phyloP scores from a whole-genome alignment of 805 yeast species.

The Yamadazyma tumulicola region DNA sequence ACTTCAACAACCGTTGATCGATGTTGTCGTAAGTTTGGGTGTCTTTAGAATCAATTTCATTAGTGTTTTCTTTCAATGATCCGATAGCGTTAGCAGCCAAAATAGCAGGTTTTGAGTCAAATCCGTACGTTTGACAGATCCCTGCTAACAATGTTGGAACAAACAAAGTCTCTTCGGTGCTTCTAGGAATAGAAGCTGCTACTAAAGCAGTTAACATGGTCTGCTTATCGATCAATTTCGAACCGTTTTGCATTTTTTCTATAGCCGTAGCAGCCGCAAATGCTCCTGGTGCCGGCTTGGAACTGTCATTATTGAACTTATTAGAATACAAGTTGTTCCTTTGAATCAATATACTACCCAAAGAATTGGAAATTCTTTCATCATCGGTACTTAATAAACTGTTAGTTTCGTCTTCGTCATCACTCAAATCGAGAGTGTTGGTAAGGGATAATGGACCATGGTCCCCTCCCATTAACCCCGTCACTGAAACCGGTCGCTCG shows the following conservation, averaged over 20 bases:
- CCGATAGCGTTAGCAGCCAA: constrained; percentile 71
- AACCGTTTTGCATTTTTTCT: constrained; percentile 48
- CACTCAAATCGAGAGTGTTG: constrained; percentile 43
- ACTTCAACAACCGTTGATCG: constrained; percentile 15
- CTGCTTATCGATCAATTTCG: constrained; percentile 26
- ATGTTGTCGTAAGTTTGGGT: constrained; percentile 5
- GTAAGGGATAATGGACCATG: constrained; percentile 28
- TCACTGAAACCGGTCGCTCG: constrained; percentile 63
- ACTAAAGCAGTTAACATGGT: constrained; percentile 44
- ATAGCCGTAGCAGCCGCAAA: constrained; percentile 60
- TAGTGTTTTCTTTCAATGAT: constrained; percentile 50
- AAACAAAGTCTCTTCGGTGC: constrained; percentile 74
- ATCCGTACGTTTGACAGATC: constrained; percentile 68
- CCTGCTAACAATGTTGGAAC: constrained; percentile 69
- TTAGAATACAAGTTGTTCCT: constrained; percentile 10
- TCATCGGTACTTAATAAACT: constrained; percentile 30
- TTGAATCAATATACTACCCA: constrained; percentile 11
- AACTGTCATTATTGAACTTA: constrained; percentile 33
- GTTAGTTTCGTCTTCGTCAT: constrained; percentile 36
- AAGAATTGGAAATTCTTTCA: constrained; percentile 13
- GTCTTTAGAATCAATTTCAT: constrained; percentile 13
- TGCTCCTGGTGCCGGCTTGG: constrained; percentile 71
- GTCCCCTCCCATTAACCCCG: constrained; percentile 52
- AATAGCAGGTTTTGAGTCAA: constrained; percentile 65
- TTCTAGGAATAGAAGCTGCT: constrained; percentile 70